Percentiles rank a stretch among this genome's conserved stretches.
These are phyloP conservation scores for Capsella bursapastoris DNA, from an alignment of 345 rosid species.

Conservation along the genomic window DNA sequence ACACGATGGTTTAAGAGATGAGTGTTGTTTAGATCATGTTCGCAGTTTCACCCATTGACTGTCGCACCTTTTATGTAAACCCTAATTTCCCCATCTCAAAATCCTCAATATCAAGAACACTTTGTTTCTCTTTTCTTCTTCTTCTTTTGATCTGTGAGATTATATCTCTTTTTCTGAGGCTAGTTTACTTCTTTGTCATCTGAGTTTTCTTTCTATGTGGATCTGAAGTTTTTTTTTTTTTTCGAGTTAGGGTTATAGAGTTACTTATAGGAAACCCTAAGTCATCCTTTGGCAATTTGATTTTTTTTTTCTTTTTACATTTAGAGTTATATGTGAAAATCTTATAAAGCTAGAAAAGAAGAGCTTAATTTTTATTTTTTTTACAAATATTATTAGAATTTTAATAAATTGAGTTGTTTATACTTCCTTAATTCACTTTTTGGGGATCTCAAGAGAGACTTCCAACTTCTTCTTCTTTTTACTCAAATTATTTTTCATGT, in stretches of 20 bases:
- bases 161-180: background rate
- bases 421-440: background rate
- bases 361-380: background rate
- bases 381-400: background rate
- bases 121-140: background rate
- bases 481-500: background rate
- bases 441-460: slow-evolving; percentile 36
- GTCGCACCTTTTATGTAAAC: slow-evolving; percentile 51
- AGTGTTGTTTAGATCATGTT: slow-evolving; percentile 78
- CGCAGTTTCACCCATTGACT: slow-evolving; percentile 89
- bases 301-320: background rate
- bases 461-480: background rate
- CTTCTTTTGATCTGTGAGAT: background rate
- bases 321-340: background rate
- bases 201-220: slow-evolving; percentile 21
- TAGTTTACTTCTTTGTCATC: background rate
- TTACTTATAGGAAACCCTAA: slow-evolving; percentile 22
- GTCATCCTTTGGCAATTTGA: slow-evolving; percentile 7
- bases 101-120: background rate
- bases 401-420: background rate
- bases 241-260: slow-evolving; percentile 1
- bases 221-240: background rate
- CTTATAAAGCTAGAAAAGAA: background rate
- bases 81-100: slow-evolving; percentile 39
- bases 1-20: slow-evolving; percentile 26